Percentiles rank a stretch among this genome's conserved stretches.
phyloP scores from a whole-genome alignment of 345 rosid species.

The Brassica cretica region DNA sequence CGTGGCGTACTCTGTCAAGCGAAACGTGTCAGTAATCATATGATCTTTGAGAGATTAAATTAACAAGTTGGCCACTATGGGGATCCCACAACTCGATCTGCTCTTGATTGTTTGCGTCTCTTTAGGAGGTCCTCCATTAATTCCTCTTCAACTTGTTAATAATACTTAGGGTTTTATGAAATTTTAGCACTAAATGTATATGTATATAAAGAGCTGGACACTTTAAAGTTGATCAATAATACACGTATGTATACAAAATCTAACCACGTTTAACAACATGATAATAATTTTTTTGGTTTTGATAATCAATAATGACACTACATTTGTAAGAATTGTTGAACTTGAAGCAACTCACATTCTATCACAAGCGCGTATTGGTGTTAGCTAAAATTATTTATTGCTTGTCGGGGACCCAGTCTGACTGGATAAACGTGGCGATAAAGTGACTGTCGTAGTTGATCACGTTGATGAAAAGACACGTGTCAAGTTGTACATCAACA shows the following conservation, averaged over 20 bases:
- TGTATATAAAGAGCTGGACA: no score
- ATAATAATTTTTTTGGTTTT: no score
- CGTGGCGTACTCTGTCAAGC: not conserved
- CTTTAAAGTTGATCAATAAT: no score
- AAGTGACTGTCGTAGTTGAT: conserved; percentile 28
- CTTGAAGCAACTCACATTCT: not conserved
- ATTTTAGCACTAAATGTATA: not conserved
- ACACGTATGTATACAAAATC: no score
- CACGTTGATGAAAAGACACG: conserved; percentile 37
- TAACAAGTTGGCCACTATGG: conserved; percentile 38
- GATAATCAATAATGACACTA: no score
- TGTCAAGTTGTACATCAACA: conserved; percentile 25
- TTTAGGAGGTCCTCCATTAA: conserved; percentile 34
- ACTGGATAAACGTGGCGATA: conserved; percentile 43
- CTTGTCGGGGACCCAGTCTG: conserved; percentile 36
- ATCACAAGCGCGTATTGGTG: no score
- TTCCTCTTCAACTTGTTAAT: not conserved
- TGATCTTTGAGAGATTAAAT: conserved; percentile 11
- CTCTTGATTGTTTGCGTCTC: conserved; percentile 40
- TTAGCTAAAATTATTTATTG: not conserved
- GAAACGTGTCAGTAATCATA: conserved; percentile 27
- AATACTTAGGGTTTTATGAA: not conserved
- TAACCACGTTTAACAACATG: no score
- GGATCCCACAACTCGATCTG: conserved; percentile 35
- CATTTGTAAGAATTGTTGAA: no score